These are phyloP conservation scores for Colletotrichum trifolii DNA, from an alignment of 2,329 filamentous ascomycete species.

Conservation along the genomic window DNA sequence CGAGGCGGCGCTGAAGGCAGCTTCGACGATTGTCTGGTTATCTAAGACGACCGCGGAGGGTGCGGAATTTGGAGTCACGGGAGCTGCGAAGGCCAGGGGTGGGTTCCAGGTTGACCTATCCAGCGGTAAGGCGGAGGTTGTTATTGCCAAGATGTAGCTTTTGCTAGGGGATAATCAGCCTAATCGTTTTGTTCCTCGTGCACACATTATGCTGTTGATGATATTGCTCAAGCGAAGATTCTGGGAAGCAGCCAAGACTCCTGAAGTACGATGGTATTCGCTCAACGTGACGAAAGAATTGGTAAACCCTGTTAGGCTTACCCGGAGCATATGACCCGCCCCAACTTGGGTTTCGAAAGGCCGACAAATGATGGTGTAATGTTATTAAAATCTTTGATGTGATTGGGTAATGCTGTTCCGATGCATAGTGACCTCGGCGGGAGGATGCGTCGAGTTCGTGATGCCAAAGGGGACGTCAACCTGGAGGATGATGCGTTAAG, in stretches of 20 bases:
- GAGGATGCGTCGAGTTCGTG: too few relatives aligned
- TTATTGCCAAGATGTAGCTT: conserved; percentile 1
- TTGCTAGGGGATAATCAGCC: background rate
- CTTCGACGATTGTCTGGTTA: conserved; percentile 25
- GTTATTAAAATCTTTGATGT: background rate
- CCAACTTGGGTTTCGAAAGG: background rate
- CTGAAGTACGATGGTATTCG: background rate
- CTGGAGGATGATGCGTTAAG: too few relatives aligned
- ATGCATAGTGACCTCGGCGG: too few relatives aligned
- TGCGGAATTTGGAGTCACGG: background rate
- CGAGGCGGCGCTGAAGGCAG: conserved; percentile 12
- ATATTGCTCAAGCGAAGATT: too few relatives aligned
- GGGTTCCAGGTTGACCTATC: conserved; percentile 27
- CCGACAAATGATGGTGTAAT: background rate
- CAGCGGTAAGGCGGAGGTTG: conserved; percentile 7
- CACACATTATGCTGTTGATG: too few relatives aligned
- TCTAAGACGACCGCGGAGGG: conserved; percentile 5
- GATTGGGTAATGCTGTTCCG: background rate
- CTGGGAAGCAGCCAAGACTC: background rate
- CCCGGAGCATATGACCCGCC: background rate
- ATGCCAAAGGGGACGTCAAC: too few relatives aligned
- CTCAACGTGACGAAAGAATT: background rate
- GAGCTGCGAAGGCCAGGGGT: conserved; percentile 3
- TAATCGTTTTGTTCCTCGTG: background rate
- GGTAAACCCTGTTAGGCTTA: background rate